These are phyloP conservation scores for Fusarium bactridioides DNA, from an alignment of 2,329 filamentous ascomycete species.

Conservation along the genomic window DNA sequence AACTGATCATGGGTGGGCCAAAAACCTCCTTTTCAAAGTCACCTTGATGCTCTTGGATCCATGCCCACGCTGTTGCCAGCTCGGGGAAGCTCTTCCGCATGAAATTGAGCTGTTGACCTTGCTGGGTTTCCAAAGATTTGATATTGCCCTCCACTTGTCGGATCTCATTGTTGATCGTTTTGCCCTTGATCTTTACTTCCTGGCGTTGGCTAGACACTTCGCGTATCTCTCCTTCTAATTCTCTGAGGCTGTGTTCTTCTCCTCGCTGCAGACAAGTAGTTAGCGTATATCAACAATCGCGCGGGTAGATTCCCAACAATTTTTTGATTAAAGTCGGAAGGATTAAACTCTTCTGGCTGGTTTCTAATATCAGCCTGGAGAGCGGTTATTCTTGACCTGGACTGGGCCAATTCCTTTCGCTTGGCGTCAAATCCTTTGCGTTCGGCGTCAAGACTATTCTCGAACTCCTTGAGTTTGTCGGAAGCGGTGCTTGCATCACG, in stretches of 20 bases:
- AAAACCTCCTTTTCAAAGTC: slow-evolving; percentile 80
- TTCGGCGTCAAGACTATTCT: slow-evolving; percentile 58
- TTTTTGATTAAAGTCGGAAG: slow-evolving; percentile 73
- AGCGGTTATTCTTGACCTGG: slow-evolving; percentile 65
- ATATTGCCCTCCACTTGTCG: slow-evolving; percentile 57
- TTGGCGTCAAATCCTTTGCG: slow-evolving; percentile 58
- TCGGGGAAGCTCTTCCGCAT: slow-evolving; percentile 70
- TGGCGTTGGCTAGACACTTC: slow-evolving; percentile 50
- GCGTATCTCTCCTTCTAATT: slow-evolving; percentile 55
- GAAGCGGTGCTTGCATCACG: slow-evolving; percentile 47
- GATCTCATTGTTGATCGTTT: slow-evolving; percentile 50
- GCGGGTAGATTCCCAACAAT: slow-evolving; percentile 62
- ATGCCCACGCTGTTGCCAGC: slow-evolving; percentile 76
- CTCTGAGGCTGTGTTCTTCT: slow-evolving; percentile 64
- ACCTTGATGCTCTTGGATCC: slow-evolving; percentile 76
- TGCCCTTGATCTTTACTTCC: slow-evolving; percentile 54
- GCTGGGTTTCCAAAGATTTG: slow-evolving; percentile 72
- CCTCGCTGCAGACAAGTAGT: slow-evolving; percentile 58
- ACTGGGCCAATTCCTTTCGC: slow-evolving; percentile 58
- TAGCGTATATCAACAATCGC: slow-evolving; percentile 9
- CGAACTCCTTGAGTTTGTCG: slow-evolving; percentile 54
- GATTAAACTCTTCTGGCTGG: slow-evolving; percentile 72
- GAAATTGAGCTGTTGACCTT: slow-evolving; percentile 75
- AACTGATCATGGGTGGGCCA: slow-evolving; percentile 81
- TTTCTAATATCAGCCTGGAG: slow-evolving; percentile 71